phyloP scores from a whole-genome alignment of 148 eudicot genomes.

The Rhododendron griersonianum region DNA sequence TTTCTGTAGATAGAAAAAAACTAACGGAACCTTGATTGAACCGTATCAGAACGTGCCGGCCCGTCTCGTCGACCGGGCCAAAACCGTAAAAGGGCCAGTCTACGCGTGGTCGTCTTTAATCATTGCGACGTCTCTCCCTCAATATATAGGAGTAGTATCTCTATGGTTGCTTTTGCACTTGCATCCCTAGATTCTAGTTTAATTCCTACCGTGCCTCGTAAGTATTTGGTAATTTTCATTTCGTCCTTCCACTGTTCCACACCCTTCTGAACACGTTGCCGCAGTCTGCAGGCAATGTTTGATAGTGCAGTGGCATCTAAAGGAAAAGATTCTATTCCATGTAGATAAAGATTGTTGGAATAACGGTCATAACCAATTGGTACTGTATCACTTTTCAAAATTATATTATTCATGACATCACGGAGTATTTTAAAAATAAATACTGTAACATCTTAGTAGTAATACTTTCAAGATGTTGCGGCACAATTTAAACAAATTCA shows the following conservation, averaged over 20 bases:
- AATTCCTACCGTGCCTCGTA: background rate
- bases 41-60: background rate
- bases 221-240: background rate
- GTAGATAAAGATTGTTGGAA: background rate
- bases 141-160: no score
- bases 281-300: background rate
- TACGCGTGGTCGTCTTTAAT: conserved; percentile 13
- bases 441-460: background rate
- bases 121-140: background rate
- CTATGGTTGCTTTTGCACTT: background rate
- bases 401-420: background rate
- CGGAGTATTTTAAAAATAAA: background rate
- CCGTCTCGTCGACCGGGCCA: background rate
- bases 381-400: background rate
- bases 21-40: background rate
- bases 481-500: background rate
- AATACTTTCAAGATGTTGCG: background rate
- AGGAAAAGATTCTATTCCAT: background rate
- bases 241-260: background rate
- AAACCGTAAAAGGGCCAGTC: conserved; percentile 10
- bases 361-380: background rate
- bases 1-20: background rate
- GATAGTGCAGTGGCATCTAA: background rate
- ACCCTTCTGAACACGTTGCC: no score
- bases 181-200: background rate